A percentile compares a stretch with the other conserved stretches of the same genome.
phyloP scores from a whole-genome alignment of 2,329 filamentous ascomycete species.

The Penicillium sp. region DNA sequence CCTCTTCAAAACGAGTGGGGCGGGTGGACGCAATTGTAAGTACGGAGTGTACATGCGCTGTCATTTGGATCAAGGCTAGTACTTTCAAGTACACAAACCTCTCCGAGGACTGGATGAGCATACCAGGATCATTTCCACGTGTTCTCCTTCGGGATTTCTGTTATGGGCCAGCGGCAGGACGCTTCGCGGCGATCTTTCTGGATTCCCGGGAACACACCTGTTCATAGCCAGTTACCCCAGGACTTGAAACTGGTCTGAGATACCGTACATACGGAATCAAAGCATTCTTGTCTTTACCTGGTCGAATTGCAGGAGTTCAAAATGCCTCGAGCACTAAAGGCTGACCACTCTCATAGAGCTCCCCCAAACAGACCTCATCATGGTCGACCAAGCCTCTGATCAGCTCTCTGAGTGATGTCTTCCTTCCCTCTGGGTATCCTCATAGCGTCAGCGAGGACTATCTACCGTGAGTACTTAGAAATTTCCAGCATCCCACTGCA shows the following conservation, averaged over 20 bases:
- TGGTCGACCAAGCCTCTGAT: slow-evolving; percentile 30
- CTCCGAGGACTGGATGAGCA: background rate
- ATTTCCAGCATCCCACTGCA: background rate
- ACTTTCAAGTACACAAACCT: background rate
- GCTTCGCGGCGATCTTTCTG: no score
- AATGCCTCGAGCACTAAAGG: background rate
- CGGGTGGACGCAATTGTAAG: slow-evolving; percentile 50
- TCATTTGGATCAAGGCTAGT: background rate
- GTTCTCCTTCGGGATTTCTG: background rate
- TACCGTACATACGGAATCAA: no score
- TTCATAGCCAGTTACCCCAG: no score
- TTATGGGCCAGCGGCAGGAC: no score
- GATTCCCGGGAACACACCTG: no score
- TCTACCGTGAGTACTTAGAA: slow-evolving; percentile 56
- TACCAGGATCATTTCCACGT: background rate
- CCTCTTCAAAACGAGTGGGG: slow-evolving; percentile 20
- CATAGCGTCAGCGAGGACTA: slow-evolving; percentile 86
- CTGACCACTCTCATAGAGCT: slow-evolving; percentile 13
- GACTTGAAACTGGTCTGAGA: no score
- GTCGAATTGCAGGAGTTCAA: background rate
- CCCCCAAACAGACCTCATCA: slow-evolving; percentile 17
- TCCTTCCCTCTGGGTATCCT: slow-evolving; percentile 85
- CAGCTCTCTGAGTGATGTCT: slow-evolving; percentile 64
- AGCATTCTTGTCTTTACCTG: background rate
- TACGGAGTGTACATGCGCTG: slow-evolving; percentile 3